These are phyloP conservation scores for Neonectria faginata DNA, from an alignment of 2,329 filamentous ascomycete genomes.

Conservation along the genomic window DNA sequence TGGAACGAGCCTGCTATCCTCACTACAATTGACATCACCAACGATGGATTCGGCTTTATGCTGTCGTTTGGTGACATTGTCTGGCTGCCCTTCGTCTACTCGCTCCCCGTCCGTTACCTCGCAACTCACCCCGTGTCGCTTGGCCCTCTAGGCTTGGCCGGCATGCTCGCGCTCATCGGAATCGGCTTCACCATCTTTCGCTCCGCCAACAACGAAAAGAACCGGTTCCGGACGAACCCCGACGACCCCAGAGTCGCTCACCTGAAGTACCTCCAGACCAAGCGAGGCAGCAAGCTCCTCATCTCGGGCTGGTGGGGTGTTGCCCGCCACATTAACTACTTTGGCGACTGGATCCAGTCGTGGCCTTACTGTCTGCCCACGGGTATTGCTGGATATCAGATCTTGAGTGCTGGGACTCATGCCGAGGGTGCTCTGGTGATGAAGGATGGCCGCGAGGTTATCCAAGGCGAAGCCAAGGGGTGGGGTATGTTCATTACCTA, in stretches of 20 bases:
- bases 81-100: slow-evolving; percentile 94
- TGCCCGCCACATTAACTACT: slow-evolving; percentile 93
- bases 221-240: slow-evolving; percentile 89
- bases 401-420: slow-evolving; percentile 68
- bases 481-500: slow-evolving; percentile 93
- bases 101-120: slow-evolving; percentile 85
- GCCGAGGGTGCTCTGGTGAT: slow-evolving; percentile 67
- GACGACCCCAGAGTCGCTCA: slow-evolving; percentile 82
- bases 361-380: slow-evolving; percentile 93
- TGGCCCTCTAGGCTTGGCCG: slow-evolving; percentile 72
- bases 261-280: slow-evolving; percentile 87
- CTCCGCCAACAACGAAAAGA: slow-evolving; percentile 94
- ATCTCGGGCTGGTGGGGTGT: slow-evolving; percentile 93
- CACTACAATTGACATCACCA: slow-evolving; percentile 94
- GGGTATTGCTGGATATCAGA: slow-evolving; percentile 82
- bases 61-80: slow-evolving; percentile 90
- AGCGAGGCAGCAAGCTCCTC: slow-evolving; percentile 82
- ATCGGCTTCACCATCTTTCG: slow-evolving; percentile 93
- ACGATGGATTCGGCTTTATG: slow-evolving; percentile 96
- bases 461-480: slow-evolving; percentile 79
- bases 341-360: slow-evolving; percentile 93
- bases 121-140: slow-evolving; percentile 84
- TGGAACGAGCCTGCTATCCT: slow-evolving; percentile 90
- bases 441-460: slow-evolving; percentile 71
- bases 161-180: slow-evolving; percentile 74